These are phyloP conservation scores for Taphrina betulina DNA, from an alignment of 1,139 yeast genomes.

Conservation along the genomic window DNA sequence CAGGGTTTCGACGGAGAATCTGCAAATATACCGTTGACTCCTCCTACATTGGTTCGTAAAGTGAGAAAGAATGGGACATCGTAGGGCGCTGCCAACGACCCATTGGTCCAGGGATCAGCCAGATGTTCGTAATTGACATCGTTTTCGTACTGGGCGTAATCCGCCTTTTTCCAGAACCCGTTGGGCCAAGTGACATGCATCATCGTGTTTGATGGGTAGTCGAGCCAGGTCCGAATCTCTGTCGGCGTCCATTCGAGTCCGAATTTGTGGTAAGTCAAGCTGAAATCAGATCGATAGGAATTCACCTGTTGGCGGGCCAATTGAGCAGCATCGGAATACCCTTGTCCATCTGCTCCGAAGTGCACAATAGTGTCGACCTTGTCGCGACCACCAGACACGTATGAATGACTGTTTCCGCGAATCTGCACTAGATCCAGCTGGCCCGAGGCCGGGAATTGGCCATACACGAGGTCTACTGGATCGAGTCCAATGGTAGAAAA, in stretches of 20 bases:
- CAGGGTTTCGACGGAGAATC: constrained; percentile 36
- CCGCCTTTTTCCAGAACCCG: constrained; percentile 34
- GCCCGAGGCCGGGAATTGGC: constrained; percentile 38
- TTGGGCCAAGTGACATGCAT: constrained; percentile 30
- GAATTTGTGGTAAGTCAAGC: constrained; percentile 35
- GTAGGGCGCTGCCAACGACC: constrained; percentile 35
- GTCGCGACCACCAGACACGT: constrained; percentile 34
- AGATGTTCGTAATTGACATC: constrained; percentile 32
- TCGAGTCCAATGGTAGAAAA: constrained; percentile 38
- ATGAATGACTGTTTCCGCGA: constrained; percentile 36
- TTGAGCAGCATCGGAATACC: constrained; percentile 10
- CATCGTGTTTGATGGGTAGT: constrained; percentile 36
- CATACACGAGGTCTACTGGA: constrained; percentile 35
- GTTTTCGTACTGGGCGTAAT: not conserved
- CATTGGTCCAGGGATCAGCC: constrained; percentile 35
- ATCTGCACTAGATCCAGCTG: constrained; percentile 36
- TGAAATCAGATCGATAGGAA: constrained; percentile 13
- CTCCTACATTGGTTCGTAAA: constrained; percentile 37
- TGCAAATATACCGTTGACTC: constrained; percentile 37
- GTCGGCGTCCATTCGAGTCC: constrained; percentile 37
- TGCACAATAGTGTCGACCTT: constrained; percentile 36
- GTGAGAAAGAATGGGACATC: constrained; percentile 37
- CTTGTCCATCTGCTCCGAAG: constrained; percentile 34
- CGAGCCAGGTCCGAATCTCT: constrained; percentile 36
- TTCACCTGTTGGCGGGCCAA: not conserved